Conservation (phyloP, 306 rosid species). For the Dicorynia guianensis region DNA sequence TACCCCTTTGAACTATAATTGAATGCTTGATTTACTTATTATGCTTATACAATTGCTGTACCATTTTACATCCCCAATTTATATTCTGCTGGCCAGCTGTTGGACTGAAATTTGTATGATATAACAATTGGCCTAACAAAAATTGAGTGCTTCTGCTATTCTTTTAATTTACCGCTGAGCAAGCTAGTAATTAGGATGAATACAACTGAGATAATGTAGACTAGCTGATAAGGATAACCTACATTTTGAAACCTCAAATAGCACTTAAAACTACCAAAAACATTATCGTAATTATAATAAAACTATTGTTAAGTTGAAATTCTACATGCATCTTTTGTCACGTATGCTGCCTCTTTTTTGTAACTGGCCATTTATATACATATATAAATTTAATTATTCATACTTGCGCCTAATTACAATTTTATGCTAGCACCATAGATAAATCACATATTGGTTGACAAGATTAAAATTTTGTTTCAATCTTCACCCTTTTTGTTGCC, state of each 20-base stretch:
- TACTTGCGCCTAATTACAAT: background rate
- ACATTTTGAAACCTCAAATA: conserved; percentile 3
- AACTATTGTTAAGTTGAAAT: background rate
- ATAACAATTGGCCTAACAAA: background rate
- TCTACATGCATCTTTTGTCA: background rate
- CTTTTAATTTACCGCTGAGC: background rate
- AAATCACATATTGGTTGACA: background rate
- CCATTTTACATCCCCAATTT: background rate
- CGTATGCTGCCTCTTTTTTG: background rate
- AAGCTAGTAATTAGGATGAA: background rate
- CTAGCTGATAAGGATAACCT: background rate
- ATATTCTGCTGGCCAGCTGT: background rate
- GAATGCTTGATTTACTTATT: conserved; percentile 20
- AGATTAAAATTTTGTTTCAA: background rate
- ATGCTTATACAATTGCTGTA: background rate
- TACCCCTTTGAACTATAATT: conserved; percentile 22
- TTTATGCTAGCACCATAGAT: background rate
- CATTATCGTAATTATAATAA: background rate
- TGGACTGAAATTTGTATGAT: background rate
- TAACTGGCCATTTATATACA: no score
- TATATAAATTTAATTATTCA: background rate
- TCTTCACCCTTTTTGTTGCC: conserved; percentile 27
- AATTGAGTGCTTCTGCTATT: background rate
- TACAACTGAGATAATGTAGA: background rate
- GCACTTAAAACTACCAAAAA: background rate